Evolutionary conservation across 768 basidiomycete genomes (phyloP).

Genomic region (Coprinopsis cinerea): DNA sequence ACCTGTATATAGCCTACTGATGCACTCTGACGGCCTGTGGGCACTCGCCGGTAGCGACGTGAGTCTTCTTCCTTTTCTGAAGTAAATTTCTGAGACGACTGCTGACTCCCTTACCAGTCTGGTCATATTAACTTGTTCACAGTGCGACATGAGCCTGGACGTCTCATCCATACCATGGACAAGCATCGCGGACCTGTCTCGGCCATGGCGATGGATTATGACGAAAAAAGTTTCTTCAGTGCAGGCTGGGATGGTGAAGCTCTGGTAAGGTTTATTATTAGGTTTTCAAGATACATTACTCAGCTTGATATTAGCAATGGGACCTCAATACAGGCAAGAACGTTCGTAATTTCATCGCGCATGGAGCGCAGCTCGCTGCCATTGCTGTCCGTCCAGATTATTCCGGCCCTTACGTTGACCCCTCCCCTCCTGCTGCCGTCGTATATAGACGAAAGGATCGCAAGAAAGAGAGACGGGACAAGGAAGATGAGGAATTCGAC

Average conservation of each 20-base stretch:
- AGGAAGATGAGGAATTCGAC: not conserved
- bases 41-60: slow-evolving; percentile 84
- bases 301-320: slow-evolving; percentile 71
- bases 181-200: slow-evolving; percentile 83
- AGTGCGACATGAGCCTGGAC: slow-evolving; percentile 87
- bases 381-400: slow-evolving; percentile 64
- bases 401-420: slow-evolving; percentile 7
- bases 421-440: not conserved
- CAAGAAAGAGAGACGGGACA: not conserved
- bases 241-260: slow-evolving; percentile 94
- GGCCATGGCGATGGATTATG: slow-evolving; percentile 70
- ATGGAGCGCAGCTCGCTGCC: slow-evolving; percentile 80
- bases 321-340: slow-evolving; percentile 88
- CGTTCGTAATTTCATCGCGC: slow-evolving; percentile 71
- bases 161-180: slow-evolving; percentile 61
- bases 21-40: slow-evolving; percentile 95
- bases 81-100: slow-evolving; percentile 9
- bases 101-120: slow-evolving; percentile 37
- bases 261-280: slow-evolving; percentile 46
- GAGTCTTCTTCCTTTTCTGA: slow-evolving; percentile 23
- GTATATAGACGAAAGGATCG: slow-evolving; percentile 6
- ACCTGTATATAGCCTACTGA: slow-evolving; percentile 85
- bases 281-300: not conserved
- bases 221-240: slow-evolving; percentile 83
- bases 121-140: slow-evolving; percentile 94